These are phyloP conservation scores for Phytopythium helicoides DNA, from an alignment of 352 stramenopile genomes.

Conservation along the genomic window DNA sequence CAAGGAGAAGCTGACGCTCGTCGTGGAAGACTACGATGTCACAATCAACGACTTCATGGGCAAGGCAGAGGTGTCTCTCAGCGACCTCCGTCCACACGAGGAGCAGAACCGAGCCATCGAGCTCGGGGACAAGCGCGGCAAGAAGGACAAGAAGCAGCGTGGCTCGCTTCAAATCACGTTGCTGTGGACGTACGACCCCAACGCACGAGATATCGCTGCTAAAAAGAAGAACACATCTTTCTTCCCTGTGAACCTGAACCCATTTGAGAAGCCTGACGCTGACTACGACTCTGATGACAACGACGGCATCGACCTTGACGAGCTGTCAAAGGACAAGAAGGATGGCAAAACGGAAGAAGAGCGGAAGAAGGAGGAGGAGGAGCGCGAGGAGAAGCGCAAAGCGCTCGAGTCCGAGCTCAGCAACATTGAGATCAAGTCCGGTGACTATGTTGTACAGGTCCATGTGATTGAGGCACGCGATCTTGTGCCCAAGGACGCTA, in stretches of 20 bases:
- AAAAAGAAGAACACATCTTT: conserved; percentile 77
- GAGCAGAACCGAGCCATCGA: conserved; percentile 59
- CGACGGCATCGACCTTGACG: conserved; percentile 59
- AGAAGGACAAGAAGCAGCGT: conserved; percentile 67
- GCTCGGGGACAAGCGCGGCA: conserved; percentile 54
- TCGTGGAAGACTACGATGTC: conserved; percentile 74
- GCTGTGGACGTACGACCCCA: conserved; percentile 53
- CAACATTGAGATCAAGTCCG: conserved; percentile 82
- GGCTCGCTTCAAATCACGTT: conserved; percentile 50
- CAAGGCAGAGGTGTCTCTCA: conserved; percentile 49
- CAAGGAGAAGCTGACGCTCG: conserved; percentile 43
- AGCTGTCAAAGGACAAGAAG: conserved; percentile 45
- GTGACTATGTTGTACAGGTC: conserved; percentile 88
- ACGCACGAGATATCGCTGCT: conserved; percentile 50
- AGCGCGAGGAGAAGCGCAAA: conserved; percentile 68
- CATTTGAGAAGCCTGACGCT: conserved; percentile 57
- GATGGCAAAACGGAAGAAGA: conserved; percentile 69
- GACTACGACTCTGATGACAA: conserved; percentile 73
- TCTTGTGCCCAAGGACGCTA: conserved; percentile 83
- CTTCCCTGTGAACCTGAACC: conserved; percentile 39
- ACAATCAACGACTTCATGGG: conserved; percentile 86
- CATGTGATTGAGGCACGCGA: conserved; percentile 90
- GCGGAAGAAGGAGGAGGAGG: conserved; percentile 66
- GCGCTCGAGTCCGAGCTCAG: conserved; percentile 75
- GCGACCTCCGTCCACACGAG: conserved; percentile 47